Base-by-base conservation (phyloP, 305 asterid genomes). In the Coffea humblotiana region DNA sequence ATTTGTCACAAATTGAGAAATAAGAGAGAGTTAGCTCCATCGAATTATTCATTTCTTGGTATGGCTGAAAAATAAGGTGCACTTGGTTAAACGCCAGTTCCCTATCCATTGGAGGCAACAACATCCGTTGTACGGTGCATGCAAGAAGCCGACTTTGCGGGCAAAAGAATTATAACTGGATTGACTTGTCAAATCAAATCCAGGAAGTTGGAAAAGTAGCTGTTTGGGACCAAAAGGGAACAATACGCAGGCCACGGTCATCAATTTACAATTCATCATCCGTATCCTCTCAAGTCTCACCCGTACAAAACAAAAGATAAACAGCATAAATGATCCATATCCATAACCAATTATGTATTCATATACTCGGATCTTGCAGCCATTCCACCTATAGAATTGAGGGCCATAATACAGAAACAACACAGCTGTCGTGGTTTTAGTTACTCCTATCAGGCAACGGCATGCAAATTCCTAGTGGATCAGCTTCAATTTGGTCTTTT, bases 301-400 rank as follows among this genome's bases (percentile, higher is more conserved):
- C 63, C 21, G n/a, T 32, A 54, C 79, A 58, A 71, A 25, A 63
- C 79, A 58, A 71, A 25, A 23, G 45, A 79, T 76, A 64, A 21
- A 84, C 86, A 67, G 76, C 15, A 58, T 23, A 65, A 60, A 84
- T 72, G 66, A 84, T 81, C 87, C 88, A 82, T 78, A 86, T 84
- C 91, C 89, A 69, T 68, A n/a, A 48, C 66, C 79, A 79, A 74
- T 54, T 65, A 51, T 78, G 71, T 60, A 49, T 29, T 25, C 45
- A 27, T 77, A 72, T 7, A 52, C 37, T 27, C 63, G 25, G 52
- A 51, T 47, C 65, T 60, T n/a, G 32, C 23, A 61, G 69, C 13
- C 35, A 77, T 67, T 60, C 65, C 25, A 74, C 54, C 47, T 40
- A 51, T 70, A 32, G 47, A 6, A 51, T 80, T 74, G 25, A 81